Conservation (phyloP, 2,329 filamentous ascomycete genomes). For the Aspergillus sp. region DNA sequence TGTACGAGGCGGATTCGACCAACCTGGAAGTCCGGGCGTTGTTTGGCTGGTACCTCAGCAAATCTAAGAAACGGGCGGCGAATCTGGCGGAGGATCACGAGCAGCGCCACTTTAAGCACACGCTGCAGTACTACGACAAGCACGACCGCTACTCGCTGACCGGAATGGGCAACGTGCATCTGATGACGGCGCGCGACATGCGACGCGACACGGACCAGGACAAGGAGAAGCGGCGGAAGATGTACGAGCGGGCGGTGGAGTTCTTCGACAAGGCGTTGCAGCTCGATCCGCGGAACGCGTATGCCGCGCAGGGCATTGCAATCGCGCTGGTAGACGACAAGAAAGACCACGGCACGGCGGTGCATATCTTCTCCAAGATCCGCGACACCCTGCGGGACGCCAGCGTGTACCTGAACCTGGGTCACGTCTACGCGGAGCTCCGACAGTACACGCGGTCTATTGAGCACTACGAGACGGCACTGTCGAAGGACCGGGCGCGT, state of each 20-base stretch:
- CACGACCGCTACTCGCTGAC: constrained; percentile 96
- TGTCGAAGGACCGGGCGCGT: constrained; percentile 73
- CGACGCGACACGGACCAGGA: constrained; percentile 83
- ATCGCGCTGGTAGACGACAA: constrained; percentile 93
- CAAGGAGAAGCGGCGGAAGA: constrained; percentile 82
- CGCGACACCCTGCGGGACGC: constrained; percentile 86
- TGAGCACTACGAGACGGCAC: constrained; percentile 84
- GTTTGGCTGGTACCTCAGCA: constrained; percentile 94
- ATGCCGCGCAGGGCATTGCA: constrained; percentile 91
- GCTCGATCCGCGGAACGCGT: constrained; percentile 91
- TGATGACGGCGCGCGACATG: constrained; percentile 89
- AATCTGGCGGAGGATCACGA: constrained; percentile 88
- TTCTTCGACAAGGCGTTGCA: constrained; percentile 98
- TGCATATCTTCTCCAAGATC: constrained; percentile 86
- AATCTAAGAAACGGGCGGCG: constrained; percentile 74
- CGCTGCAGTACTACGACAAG: constrained; percentile 89
- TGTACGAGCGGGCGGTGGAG: constrained; percentile 88
- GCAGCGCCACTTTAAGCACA: constrained; percentile 94
- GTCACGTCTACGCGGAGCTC: constrained; percentile 87
- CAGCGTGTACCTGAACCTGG: constrained; percentile 87
- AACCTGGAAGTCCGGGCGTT: constrained; percentile 90
- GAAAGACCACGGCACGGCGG: constrained; percentile 77
- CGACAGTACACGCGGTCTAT: constrained; percentile 89
- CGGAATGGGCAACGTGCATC: constrained; percentile 94
- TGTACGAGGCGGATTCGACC: constrained; percentile 78